Evolutionary conservation across 1,139 yeast species (phyloP), one percentile per base, ranked within the genome.

Genomic region (Pichia sp.): DNA sequence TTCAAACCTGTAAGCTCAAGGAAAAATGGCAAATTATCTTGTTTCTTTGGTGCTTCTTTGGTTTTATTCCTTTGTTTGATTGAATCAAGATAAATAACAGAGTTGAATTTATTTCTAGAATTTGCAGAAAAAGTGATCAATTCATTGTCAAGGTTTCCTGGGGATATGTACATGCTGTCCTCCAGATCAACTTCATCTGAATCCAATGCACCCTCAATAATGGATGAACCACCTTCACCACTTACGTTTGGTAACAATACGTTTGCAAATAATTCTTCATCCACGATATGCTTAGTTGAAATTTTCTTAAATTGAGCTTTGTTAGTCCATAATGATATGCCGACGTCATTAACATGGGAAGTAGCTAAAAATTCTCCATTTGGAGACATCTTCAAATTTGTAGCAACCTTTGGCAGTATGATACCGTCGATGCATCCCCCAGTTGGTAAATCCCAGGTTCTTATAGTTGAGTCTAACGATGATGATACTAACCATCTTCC

Each of bases 361-460:
- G 99, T 91, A 2, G 98, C 99, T 55, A 95, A 76, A 68, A 86
- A 80, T 61, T 95, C 98, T 44, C 96, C 96, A 50, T 83, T 76
- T 3, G 96, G 96, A 18, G 96, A 87, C 60, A 93, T 81, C 62
- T 85, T 82, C 41, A 95, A 76, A 48, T 80, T 74, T 0, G 98
- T 90, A 1, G 87, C 96, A 19, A 91, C 91, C 59, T 78, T 80
- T 2, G 87, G 85, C 40, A 93, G 77, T 50, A 75, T 73, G 16
- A 93, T 84, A 57, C 97, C 98, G 70, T 95, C 99, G 55, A 95
- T 90, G 69, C 98, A 91, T 0, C 93, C 90, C 48, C 99, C 99
- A 3, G 97, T 87, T 34, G 99, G 98, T 55, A 95, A 77, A 67
- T 95, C 99, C 99, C 99, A 95, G 0, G 97, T 90, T 64, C 99